Evolutionary conservation across 2,329 filamentous ascomycete species (phyloP), one percentile per base, ranked within the genome.

Genomic region (Colletotrichum somersetense): DNA sequence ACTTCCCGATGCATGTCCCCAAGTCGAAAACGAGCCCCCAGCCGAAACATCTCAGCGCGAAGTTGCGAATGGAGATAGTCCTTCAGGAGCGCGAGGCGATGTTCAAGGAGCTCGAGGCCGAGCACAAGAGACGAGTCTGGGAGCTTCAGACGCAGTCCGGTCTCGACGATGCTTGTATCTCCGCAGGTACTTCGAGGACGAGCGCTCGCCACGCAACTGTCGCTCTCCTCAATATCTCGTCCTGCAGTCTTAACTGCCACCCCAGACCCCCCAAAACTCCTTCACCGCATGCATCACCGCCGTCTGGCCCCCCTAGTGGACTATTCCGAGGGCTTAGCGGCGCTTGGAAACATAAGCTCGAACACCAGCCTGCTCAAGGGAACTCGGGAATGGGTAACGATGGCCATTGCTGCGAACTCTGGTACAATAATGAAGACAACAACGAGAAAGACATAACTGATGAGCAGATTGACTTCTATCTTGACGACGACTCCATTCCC

Each of bases 401-500:
- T 48, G 30, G 1, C 2, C 2, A 4, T 10, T 3, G 14, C 35
- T 35, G 11, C 46, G 65, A 56, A n/a, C 46, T 48, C 23, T n/a
- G 1, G 48, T 26, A 12, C 23, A 26, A 11, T 26, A 11, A 10
- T 26, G 48, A 52, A n/a, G 48, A 26, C 12, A 1, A 52, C 11
- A 26, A n/a, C 10, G 23, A 26, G 11, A 35, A 40, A 16, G 55
- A 33, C 20, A 35, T 30, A n/a, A 42, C 26, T 3, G 68, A 71
- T 3, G 68, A 42, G 42, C 50, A 50, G 5, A 12, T 71, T 1
- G 10, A 57, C 7, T 42, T 67, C 1, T 66, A 62, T n/a, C 50
- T 67, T 16, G 44, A 62, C 35, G 66, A 59, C 35, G 53, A 58
- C n/a, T 58, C 55, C 5, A 10, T 58, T 26, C 26, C 55, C n/a